Evolutionary conservation across 140 eudicot species (phyloP), one percentile per base, ranked within the genome.

Genomic region (Eryngium alpinum): DNA sequence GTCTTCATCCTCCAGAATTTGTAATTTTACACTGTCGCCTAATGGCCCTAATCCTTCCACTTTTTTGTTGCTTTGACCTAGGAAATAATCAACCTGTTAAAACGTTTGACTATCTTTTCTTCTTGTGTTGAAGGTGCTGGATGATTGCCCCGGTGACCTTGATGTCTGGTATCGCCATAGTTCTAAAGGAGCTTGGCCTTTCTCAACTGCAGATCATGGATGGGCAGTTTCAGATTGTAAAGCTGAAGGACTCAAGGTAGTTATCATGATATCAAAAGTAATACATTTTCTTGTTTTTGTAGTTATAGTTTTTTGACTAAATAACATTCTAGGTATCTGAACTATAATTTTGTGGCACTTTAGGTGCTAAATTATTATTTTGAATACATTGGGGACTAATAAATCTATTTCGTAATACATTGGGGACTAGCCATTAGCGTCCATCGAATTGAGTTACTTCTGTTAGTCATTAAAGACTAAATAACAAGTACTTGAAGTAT

Each of bases 101-200:
- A 24, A 14, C 52, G n/a, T 83, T 79, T 76, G 62, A 75, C 80
- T 22, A 57, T 44, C 19, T 67, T 83, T 22, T 46, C 50, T 65
- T 27, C 80, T 77, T 77, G 43, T 34, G 77, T 72, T 81, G 57
- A 83, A 94, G 99, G 96, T 95, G 62, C 50, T 80, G 70, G 97
- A 92, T 72, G 89, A 92, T 85, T 89, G 97, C 87, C 84, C 92
- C 0, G 99, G 97, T 2, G 81, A 95, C 84, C 97, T 92, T 24
- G 84, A 85, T 84, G 79, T 71, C 62, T 92, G 97, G 97, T 95
- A 91, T 83, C 97, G 97, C 60, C 97, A 95, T 82, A 91, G 90
- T 13, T 95, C 99, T 38, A 95, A 92, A 95, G 99, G 99, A 63
- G 96, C 97, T 32, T 95, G 99, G 99, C 97, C 99, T 71, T 95